phyloP scores from a whole-genome alignment of 805 yeast species.

The Naumovozyma baii region DNA sequence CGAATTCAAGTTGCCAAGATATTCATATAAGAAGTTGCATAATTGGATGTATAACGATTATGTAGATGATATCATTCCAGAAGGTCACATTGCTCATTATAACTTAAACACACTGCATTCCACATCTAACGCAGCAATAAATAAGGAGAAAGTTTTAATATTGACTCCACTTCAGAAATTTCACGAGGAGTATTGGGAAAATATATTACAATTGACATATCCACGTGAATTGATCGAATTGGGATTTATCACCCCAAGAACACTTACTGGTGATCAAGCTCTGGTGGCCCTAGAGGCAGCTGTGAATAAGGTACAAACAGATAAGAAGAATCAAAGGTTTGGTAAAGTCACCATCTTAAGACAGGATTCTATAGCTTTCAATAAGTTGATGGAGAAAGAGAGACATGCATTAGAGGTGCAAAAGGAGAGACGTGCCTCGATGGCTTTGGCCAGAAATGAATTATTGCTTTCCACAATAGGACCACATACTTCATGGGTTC shows the following conservation, averaged over 20 bases:
- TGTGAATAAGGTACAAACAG: slow-evolving; percentile 60
- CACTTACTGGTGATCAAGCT: slow-evolving; percentile 71
- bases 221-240: slow-evolving; percentile 79
- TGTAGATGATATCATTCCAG: slow-evolving; percentile 48
- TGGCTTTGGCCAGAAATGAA: slow-evolving; percentile 94
- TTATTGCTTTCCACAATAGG: slow-evolving; percentile 78
- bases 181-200: slow-evolving; percentile 80
- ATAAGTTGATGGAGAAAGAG: slow-evolving; percentile 71
- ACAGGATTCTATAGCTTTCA: slow-evolving; percentile 76
- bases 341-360: slow-evolving; percentile 79
- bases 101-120: slow-evolving; percentile 73
- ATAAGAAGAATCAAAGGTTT: slow-evolving; percentile 55
- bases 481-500: slow-evolving; percentile 86
- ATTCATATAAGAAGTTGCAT: slow-evolving; percentile 34
- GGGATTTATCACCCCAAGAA: slow-evolving; percentile 86
- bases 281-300: slow-evolving; percentile 63
- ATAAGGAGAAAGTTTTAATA: slow-evolving; percentile 75
- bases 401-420: slow-evolving; percentile 83
- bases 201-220: slow-evolving; percentile 61
- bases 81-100: slow-evolving; percentile 71
- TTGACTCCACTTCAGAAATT: slow-evolving; percentile 87
- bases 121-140: slow-evolving; percentile 59
- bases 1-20: slow-evolving; percentile 34
- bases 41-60: slow-evolving; percentile 40
- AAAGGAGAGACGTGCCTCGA: slow-evolving; percentile 76